These are phyloP conservation scores for Magnaporthiopsis poae DNA, from an alignment of 2,329 filamentous ascomycete species.

Conservation along the genomic window DNA sequence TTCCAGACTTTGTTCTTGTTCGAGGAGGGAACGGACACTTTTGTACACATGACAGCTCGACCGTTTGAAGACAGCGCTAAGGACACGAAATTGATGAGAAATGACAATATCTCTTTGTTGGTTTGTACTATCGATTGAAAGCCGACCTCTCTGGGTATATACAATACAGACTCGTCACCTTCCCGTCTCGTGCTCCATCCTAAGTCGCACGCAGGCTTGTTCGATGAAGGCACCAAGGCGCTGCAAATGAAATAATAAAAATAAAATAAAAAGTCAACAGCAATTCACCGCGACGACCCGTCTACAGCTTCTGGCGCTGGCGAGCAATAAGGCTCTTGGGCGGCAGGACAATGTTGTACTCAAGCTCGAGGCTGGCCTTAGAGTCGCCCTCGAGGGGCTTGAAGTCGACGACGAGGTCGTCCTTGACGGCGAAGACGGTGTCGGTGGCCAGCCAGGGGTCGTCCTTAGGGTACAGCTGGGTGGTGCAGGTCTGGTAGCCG, in stretches of 20 bases:
- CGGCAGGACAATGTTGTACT: slow-evolving; percentile 27
- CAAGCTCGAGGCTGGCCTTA: slow-evolving; percentile 22
- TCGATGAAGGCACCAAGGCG: not conserved
- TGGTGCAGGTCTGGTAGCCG: slow-evolving; percentile 52
- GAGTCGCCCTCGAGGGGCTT: slow-evolving; percentile 24
- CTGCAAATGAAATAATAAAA: not conserved
- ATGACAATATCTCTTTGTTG: not conserved
- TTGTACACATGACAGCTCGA: not conserved
- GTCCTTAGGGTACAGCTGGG: slow-evolving; percentile 56
- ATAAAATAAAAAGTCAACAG: not conserved
- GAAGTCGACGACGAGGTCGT: slow-evolving; percentile 28
- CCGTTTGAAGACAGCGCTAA: not conserved
- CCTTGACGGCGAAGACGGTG: slow-evolving; percentile 30
- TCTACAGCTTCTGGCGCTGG: not conserved
- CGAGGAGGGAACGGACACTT: not conserved
- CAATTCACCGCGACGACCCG: not conserved
- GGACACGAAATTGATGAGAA: not conserved
- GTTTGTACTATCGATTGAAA: not conserved
- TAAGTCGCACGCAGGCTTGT: not conserved
- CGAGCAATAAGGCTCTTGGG: slow-evolving; percentile 17
- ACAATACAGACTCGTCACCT: not conserved
- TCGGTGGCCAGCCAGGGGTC: slow-evolving; percentile 43
- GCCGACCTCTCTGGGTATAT: not conserved
- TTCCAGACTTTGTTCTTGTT: not conserved
- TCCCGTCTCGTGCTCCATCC: not conserved